phyloP scores from a whole-genome alignment of 495 filamentous ascomycete species.

The Immersiella caudata region DNA sequence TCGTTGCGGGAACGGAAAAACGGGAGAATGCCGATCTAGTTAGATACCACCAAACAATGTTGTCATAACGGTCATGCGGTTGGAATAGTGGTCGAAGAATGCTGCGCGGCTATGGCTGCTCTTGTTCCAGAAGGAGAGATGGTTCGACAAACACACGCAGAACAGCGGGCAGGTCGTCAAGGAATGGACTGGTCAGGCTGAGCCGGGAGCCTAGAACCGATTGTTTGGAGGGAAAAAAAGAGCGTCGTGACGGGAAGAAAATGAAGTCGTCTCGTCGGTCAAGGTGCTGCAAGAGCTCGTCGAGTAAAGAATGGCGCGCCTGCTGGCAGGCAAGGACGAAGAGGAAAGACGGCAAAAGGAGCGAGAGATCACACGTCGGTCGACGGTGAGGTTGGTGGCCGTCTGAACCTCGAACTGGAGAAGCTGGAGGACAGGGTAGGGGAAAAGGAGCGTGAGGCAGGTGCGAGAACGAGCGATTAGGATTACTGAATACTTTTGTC shows the following conservation, averaged over 20 bases:
- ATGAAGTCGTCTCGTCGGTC: slow-evolving; percentile 25
- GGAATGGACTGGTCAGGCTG: slow-evolving; percentile 17
- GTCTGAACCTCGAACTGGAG: slow-evolving; percentile 26
- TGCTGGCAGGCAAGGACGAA: slow-evolving; percentile 44
- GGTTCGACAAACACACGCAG: not conserved
- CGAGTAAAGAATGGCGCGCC: slow-evolving; percentile 51
- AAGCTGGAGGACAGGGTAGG: slow-evolving; percentile 15
- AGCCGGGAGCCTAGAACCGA: slow-evolving; percentile 18
- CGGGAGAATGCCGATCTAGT: slow-evolving; percentile 21
- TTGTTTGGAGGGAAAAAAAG: slow-evolving; percentile 25
- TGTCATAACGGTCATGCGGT: slow-evolving; percentile 39
- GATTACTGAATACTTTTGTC: slow-evolving; percentile 28
- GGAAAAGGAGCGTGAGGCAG: slow-evolving; percentile 13
- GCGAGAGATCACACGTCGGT: slow-evolving; percentile 41
- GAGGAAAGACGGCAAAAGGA: slow-evolving; percentile 37
- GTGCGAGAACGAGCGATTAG: slow-evolving; percentile 14
- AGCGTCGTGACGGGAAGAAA: slow-evolving; percentile 33
- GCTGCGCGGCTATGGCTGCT: slow-evolving; percentile 4
- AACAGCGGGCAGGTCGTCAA: slow-evolving; percentile 14
- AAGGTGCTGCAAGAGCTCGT: slow-evolving; percentile 4
- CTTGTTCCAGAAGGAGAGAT: slow-evolving; percentile 6
- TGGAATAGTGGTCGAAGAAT: slow-evolving; percentile 18
- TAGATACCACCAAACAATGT: slow-evolving; percentile 23
- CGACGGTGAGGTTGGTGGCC: slow-evolving; percentile 36
- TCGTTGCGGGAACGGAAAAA: slow-evolving; percentile 15